These are phyloP conservation scores for Vigna unguiculata DNA, from an alignment of 306 rosid genomes.

Conservation along the genomic window DNA sequence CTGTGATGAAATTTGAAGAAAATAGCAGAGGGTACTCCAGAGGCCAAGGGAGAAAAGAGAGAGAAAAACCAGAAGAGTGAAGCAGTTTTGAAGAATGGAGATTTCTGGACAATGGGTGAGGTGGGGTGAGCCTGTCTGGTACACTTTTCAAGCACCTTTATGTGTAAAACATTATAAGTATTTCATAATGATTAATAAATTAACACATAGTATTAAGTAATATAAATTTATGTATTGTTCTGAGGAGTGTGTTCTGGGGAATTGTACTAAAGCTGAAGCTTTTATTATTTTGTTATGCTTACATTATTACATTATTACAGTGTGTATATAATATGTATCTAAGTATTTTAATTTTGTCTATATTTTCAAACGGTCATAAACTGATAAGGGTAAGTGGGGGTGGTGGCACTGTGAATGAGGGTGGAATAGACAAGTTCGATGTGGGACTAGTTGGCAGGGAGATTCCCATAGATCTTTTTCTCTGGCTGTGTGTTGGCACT, in stretches of 20 bases:
- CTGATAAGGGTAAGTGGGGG: conserved; percentile 50
- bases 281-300: conserved; percentile 7
- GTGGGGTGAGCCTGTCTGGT: conserved; percentile 44
- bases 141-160: conserved; percentile 43
- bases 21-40: not conserved
- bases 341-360: conserved; percentile 7
- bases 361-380: conserved; percentile 73
- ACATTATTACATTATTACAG: too few relatives aligned
- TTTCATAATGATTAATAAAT: not conserved
- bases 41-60: conserved; percentile 29
- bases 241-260: conserved; percentile 43
- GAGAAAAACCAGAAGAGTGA: not conserved
- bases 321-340: not conserved
- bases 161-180: conserved; percentile 13
- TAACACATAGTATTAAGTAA: not conserved
- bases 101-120: conserved; percentile 48
- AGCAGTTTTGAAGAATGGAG: conserved; percentile 35
- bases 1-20: conserved; percentile 31
- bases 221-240: conserved; percentile 1
- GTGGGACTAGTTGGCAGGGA: not conserved
- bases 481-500: conserved; percentile 4
- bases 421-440: not conserved
- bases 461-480: not conserved
- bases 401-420: not conserved
- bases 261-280: conserved; percentile 45